A percentile compares a stretch with the other conserved stretches of the same genome.
These are phyloP conservation scores for Pisolithus albus DNA, from an alignment of 768 basidiomycete genomes.

Conservation along the genomic window DNA sequence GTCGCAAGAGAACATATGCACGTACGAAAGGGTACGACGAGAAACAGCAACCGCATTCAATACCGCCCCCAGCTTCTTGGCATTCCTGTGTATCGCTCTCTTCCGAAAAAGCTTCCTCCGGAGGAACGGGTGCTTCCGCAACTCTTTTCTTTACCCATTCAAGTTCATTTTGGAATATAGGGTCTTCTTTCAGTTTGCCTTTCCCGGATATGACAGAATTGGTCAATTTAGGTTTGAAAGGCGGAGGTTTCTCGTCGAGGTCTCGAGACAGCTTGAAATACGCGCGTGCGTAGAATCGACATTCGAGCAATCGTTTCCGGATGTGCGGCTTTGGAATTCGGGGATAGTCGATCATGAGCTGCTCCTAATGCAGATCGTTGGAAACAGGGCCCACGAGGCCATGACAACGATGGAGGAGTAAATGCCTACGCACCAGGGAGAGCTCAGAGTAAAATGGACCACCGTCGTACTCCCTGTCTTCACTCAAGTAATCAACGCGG, in stretches of 20 bases:
- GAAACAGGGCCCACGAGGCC: too few species aligned
- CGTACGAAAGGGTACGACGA: constrained; percentile 63
- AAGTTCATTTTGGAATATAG: constrained; percentile 3
- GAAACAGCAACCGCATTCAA: constrained; percentile 91
- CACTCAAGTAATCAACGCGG: constrained; percentile 49
- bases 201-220: constrained; percentile 36
- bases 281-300: constrained; percentile 60
- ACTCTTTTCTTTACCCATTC: neutral
- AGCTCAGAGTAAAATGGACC: constrained; percentile 43
- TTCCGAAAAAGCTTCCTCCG: constrained; percentile 20
- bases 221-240: constrained; percentile 33
- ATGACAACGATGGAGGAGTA: neutral
- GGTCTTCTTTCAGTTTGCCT: constrained; percentile 34
- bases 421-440: constrained; percentile 37
- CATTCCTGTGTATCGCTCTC: constrained; percentile 34
- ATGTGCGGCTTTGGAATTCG: constrained; percentile 50
- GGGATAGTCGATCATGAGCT: constrained; percentile 53
- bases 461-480: constrained; percentile 37
- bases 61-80: constrained; percentile 43
- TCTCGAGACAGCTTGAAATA: constrained; percentile 44
- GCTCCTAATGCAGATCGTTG: constrained; percentile 29
- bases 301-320: constrained; percentile 31
- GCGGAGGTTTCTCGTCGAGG: constrained; percentile 21
- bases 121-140: neutral
- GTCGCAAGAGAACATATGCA: constrained; percentile 4